Conservation (phyloP, 495 filamentous ascomycete species). For the Lophiostoma macrostomum region DNA sequence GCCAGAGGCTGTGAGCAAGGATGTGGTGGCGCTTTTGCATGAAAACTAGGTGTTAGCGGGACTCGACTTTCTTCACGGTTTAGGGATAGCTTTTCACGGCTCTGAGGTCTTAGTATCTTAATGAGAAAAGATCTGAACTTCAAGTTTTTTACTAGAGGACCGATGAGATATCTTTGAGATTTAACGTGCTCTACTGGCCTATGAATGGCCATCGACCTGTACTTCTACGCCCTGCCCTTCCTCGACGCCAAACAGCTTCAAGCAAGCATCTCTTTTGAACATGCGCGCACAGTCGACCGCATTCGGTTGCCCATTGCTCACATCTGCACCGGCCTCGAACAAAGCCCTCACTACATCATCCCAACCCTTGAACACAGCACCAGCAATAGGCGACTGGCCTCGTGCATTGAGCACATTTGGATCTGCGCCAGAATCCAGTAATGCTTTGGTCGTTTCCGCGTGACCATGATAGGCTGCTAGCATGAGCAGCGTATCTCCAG, state of each 20-base stretch:
- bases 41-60: slow-evolving; percentile 47
- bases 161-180: no score
- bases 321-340: slow-evolving; percentile 38
- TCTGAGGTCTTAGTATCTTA: not conserved
- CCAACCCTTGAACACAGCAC: slow-evolving; percentile 46
- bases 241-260: slow-evolving; percentile 37
- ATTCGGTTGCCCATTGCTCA: slow-evolving; percentile 38
- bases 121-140: not conserved
- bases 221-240: no score
- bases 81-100: no score
- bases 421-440: slow-evolving; percentile 38
- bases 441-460: slow-evolving; percentile 33
- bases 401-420: slow-evolving; percentile 42
- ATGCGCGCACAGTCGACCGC: slow-evolving; percentile 42
- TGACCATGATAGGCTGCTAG: slow-evolving; percentile 43
- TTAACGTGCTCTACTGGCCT: no score
- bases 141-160: no score
- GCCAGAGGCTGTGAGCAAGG: slow-evolving; percentile 50
- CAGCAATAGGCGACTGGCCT: slow-evolving; percentile 42
- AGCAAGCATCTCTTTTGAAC: slow-evolving; percentile 38
- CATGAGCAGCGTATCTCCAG: slow-evolving; percentile 46
- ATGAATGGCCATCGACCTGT: not conserved
- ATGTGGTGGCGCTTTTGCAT: slow-evolving; percentile 52
- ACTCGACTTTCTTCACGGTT: slow-evolving; percentile 16
- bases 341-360: slow-evolving; percentile 41